Evolutionary conservation across 2,329 filamentous ascomycete species (phyloP), one percentile per base, ranked within the genome.

Genomic region (Diaporthe sp.): DNA sequence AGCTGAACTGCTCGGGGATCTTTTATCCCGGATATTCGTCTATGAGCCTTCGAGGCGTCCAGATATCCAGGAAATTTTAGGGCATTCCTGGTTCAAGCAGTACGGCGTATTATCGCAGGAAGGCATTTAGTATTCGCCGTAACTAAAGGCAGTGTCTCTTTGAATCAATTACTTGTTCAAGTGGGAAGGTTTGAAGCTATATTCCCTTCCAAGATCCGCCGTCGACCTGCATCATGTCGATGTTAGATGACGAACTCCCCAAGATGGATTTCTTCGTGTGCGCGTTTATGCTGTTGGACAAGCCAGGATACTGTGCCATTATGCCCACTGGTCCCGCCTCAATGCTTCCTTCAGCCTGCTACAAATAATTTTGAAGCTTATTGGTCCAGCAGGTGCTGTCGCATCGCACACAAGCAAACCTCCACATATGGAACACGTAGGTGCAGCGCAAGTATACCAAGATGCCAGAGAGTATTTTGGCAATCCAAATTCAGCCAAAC

Each of bases 11-110:
- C 65, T 55, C 4, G 22, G 10, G 37, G 67, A 71, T 55, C 67
- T 71, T 22, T 22, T 57, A 28, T 57, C 49, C 44, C n/a, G 42
- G 31, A 71, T 71, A 25, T 71, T 55, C 20, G 67, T 71, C 49
- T 71, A 71, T 55, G 49, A 71, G 25, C 49, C 49, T 57, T 57
- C 49, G 4, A 71, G 22, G 8, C 67, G 47, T 28, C 49, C 15
- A 15, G 44, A 57, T 20, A 42, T 65, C 9, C n/a, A 44, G 34
- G 34, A 71, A 39, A 25, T 55, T 10, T 28, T 71, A 15, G 49
- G 44, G 34, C 49, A 55, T 55, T 25, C 67, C 34, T 57, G 49
- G 47, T 39, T 57, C 37, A 28, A 39, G 34, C n/a, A 55, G 37
- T 71, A 55, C 10, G 67, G 49, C 8, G n/a, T 22, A 15, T 28